Evolutionary conservation across 1,139 yeast species (phyloP), one percentile per base, ranked within the genome.

Genomic region (Starmera stellimalicola): DNA sequence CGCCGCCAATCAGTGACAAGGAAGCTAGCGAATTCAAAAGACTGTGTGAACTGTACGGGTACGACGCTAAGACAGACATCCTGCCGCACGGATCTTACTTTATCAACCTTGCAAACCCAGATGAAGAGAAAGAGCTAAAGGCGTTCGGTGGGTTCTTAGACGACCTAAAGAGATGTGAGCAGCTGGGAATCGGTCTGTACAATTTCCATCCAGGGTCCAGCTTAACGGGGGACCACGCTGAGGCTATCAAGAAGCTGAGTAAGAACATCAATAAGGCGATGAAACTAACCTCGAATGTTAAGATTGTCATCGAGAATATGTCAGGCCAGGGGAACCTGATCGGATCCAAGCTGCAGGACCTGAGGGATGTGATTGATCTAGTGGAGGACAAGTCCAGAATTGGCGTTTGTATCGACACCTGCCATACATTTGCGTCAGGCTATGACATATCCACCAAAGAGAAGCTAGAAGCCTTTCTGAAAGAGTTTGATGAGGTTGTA

Each of bases 131-230:
- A 53, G 83, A 78, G 39, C 67, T 65, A 26, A 84, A 83, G 48
- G 81, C 95, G 2, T 76, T 70, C 48, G 77, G 65, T 1, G 79
- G 91, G n/a, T 80, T 91, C 42, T 42, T 88, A 9, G 98, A 91
- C 52, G 99, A 91, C 50, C 63, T 91, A 52, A 64, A 69, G 42
- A 62, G 98, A 43, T 91, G 98, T 57, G 98, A 91, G 52, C 71
- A 68, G 47, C 62, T 91, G 35, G 80, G 81, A 24, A 79, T 91
- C 41, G 95, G 95, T 0, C 63, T 80, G 18, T 91, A 91, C 58
- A 91, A 91, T 54, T 76, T 93, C 56, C 98, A 91, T 51, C 98
- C 99, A 0, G 98, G 99, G 0, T 84, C 96, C 1, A 73, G 87
- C 26, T 62, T 91, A 34, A 83, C 78, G 34, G 73, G 81, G 2